Percentiles rank a stretch among this genome's conserved stretches.
phyloP scores from a whole-genome alignment of 1,284 basidiomycete species.

The Schizopora paradoxa region DNA sequence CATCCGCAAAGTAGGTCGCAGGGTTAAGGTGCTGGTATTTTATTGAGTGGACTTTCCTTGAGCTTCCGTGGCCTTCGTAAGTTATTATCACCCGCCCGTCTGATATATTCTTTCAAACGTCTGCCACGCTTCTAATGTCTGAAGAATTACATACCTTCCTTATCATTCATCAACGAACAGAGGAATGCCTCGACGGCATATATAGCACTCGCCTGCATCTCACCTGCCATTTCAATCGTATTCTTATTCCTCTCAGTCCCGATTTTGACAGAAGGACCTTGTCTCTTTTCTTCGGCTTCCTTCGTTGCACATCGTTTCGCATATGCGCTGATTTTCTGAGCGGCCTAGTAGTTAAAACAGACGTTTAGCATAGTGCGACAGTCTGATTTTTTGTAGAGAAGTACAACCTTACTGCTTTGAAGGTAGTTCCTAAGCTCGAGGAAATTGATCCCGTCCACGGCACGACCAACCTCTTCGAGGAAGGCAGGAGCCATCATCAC shows the following conservation, averaged over 20 bases:
- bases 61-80: slow-evolving; percentile 32
- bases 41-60: slow-evolving; percentile 58
- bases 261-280: slow-evolving; percentile 22
- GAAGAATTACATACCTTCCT: slow-evolving; percentile 61
- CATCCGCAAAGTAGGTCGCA: slow-evolving; percentile 76
- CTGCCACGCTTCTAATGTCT: slow-evolving; percentile 1
- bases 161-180: slow-evolving; percentile 73
- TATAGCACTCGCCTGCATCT: slow-evolving; percentile 62
- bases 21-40: slow-evolving; percentile 97
- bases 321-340: slow-evolving; percentile 76
- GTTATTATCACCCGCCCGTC: slow-evolving; percentile 64
- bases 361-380: not conserved
- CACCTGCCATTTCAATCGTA: slow-evolving; percentile 19
- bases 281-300: slow-evolving; percentile 50
- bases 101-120: slow-evolving; percentile 25
- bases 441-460: slow-evolving; percentile 71
- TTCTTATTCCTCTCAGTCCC: too few species aligned
- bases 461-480: slow-evolving; percentile 60
- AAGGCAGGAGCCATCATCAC: slow-evolving; percentile 63
- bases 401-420: slow-evolving; percentile 75
- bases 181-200: slow-evolving; percentile 85
- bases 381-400: slow-evolving; percentile 21
- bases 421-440: slow-evolving; percentile 83
- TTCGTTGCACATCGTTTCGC: too few species aligned
- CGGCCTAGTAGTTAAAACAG: slow-evolving; percentile 49